A percentile compares a stretch with the other conserved stretches of the same genome.
phyloP scores from a whole-genome alignment of 345 rosid genomes.

The Euphorbia lathyris region DNA sequence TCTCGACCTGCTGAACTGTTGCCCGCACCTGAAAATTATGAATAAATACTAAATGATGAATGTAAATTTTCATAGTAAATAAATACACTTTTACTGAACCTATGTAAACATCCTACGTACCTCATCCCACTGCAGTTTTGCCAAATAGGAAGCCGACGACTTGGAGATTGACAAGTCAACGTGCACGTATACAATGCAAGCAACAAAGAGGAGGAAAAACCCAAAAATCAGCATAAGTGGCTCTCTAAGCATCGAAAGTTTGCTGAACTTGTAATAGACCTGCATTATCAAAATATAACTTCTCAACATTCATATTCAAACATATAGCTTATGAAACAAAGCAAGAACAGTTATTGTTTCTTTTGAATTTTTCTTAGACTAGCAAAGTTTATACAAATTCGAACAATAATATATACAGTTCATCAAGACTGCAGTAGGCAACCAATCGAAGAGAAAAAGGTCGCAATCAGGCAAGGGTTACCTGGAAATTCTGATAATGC shows the following conservation, averaged over 20 bases:
- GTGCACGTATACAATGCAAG: constrained; percentile 67
- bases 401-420: background rate
- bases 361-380: background rate
- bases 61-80: background rate
- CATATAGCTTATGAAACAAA: background rate
- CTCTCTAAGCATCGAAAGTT: constrained; percentile 73
- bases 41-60: background rate
- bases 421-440: background rate
- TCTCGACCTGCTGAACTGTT: constrained; percentile 58
- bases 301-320: background rate
- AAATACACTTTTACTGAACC: background rate
- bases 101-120: constrained; percentile 32
- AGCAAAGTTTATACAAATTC: background rate
- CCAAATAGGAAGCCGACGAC: constrained; percentile 84
- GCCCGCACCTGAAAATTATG: constrained; percentile 59
- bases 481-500: constrained; percentile 93
- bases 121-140: constrained; percentile 97
- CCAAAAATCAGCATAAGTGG: constrained; percentile 88
- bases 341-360: background rate
- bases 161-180: constrained; percentile 91
- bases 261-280: constrained; percentile 89
- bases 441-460: background rate
- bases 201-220: constrained; percentile 64
- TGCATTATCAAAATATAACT: constrained; percentile 21
- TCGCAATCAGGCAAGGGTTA: constrained; percentile 24